Evolutionary conservation across 2,329 filamentous ascomycete species (phyloP), one percentile per base, ranked within the genome.

Genomic region (Zymoseptoria brevis): DNA sequence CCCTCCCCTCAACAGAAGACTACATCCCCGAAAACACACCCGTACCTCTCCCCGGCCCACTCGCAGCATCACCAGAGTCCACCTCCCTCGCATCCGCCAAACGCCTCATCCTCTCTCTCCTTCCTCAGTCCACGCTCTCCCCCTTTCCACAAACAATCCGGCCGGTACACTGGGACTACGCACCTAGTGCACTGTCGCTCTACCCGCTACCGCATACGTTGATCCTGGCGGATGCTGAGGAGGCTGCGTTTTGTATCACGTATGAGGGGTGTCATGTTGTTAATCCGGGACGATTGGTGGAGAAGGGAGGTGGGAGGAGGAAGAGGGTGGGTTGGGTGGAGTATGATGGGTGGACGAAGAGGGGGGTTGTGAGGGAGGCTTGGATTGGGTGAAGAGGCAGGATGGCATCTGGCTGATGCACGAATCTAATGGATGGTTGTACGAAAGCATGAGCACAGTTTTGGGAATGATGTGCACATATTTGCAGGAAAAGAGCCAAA

Each of bases 191-290:
- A 2, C 74, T 97, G 64, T 87, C 90, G 57, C 76, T 99, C 21
- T 97, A 96, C 72, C 94, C 93, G 8, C 75, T 97, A 26, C 94
- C 94, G 1, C 93, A 89, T 19, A 85, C 89, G 0, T 78, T 97
- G 69, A 83, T 95, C 16, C 76, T 99, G 3, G 87, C 90, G 1
- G 94, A 99, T 75, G 80, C 87, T 0, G 89, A 92, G 50, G 86
- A 87, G 8, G 86, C 89, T 13, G 82, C 90, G 0, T 99, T 96
- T 69, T 88, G 87, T 57, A 79, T 96, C 64, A 96, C 89, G 13
- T 97, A 97, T 70, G 93, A 96, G 74, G 93, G 92, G 0, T 97
- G 94, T 70, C 89, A 94, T 76, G 92, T 96, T 35, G 87, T 99
- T 83, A 99, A 99, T 72, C 92, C 94, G 0, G 90, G 91, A 5